These are phyloP conservation scores for Wickerhamiella azyma DNA, from an alignment of 805 yeast genomes.

Conservation along the genomic window DNA sequence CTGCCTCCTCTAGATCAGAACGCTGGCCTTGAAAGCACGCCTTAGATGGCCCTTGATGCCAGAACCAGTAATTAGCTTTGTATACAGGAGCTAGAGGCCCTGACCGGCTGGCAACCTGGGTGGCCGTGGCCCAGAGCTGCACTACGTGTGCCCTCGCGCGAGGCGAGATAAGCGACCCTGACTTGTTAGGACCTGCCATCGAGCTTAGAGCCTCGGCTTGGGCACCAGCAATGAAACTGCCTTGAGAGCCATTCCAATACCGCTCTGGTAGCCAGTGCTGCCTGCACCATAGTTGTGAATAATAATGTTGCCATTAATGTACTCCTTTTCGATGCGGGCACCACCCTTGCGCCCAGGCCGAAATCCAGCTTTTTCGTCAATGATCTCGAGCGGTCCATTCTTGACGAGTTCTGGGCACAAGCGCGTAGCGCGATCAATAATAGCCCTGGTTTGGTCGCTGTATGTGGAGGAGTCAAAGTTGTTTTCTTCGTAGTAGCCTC, in stretches of 20 bases:
- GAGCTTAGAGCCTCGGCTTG: constrained; percentile 1
- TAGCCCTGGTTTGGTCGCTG: constrained; percentile 44
- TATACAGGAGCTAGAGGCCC: no score
- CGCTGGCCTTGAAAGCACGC: no score
- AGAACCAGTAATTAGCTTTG: no score
- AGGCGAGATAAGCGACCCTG: no score
- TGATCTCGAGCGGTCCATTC: constrained; percentile 33
- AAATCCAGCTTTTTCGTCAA: constrained; percentile 58
- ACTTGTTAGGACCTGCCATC: no score
- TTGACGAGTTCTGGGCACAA: constrained; percentile 33
- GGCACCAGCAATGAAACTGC: constrained; percentile 23
- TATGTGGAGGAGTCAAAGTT: constrained; percentile 51
- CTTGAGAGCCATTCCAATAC: constrained; percentile 47
- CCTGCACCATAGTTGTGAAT: constrained; percentile 70
- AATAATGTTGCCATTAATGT: constrained; percentile 29
- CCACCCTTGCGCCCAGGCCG: constrained; percentile 73
- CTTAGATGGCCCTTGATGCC: no score
- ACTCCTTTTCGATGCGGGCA: constrained; percentile 49
- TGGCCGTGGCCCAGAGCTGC: no score
- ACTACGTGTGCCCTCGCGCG: no score
- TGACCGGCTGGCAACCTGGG: no score
- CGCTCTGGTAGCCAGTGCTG: constrained; percentile 66
- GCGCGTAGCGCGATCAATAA: constrained; percentile 42
- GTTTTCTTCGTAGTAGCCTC: constrained; percentile 57
- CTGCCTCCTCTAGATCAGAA: no score